Evolutionary conservation across 805 yeast species (phyloP), one percentile per base, ranked within the genome.

Genomic region (Nakazawaea laoshanensis): DNA sequence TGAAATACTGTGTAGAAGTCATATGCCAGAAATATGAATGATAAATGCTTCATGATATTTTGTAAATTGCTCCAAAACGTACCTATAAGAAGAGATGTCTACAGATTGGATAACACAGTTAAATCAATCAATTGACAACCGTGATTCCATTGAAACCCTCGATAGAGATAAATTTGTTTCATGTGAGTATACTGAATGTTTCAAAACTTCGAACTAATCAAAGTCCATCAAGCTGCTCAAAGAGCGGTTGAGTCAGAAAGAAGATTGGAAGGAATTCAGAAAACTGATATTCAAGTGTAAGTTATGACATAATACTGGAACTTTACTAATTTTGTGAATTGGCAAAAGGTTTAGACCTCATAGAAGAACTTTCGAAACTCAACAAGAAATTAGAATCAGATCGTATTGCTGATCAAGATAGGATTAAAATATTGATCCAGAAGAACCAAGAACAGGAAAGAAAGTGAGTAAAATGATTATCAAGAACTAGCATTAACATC

Each of bases 1-100:
- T 89, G 45, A 82, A 81, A 53, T 83, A 81, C 44, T 42, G 61
- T 36, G 42, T 64, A 48, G 46, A 54, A 25, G 50, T 52, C 2
- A 39, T 58, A 21, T 26, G 31, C 19, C 33, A 35, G 14, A 35
- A 26, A 9, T 35, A 35, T 17, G 28, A 14, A 27, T 13, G 26
- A 24, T 7, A 20, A 20, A 20, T 8, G 10, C 22, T 8, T 20
- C 22, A 7, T 20, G 10, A 20, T 20, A 20, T 7, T 10, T 10
- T 20, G 7, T 20, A 7, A 20, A 20, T 20, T n/a, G n/a, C n/a
- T n/a, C n/a, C n/a, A n/a, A n/a, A n/a, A n/a, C n/a, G n/a, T 13
- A 20, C 12, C 13, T 10, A 15, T 16, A 22, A 21, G 12, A 15
- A 22, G 23, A 23, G 10, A 34, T 34, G 34, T 20, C 28, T 19